Conservation (phyloP, 2,329 filamentous ascomycete genomes). For the Harringtonia lauricola region DNA sequence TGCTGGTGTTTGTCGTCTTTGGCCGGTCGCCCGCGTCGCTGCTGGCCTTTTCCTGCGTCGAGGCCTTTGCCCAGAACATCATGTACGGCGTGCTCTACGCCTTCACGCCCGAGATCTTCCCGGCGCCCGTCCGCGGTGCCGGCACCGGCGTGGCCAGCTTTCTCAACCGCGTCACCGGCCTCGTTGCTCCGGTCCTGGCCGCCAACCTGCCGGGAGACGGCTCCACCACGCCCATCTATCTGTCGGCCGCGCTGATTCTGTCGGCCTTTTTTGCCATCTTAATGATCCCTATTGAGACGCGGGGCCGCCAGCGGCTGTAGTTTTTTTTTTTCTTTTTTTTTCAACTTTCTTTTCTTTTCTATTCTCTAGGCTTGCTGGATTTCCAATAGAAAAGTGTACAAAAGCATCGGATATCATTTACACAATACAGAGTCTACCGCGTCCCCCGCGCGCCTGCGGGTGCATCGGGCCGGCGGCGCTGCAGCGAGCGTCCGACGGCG, state of each 20-base stretch:
- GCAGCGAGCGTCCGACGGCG: slow-evolving; percentile 59
- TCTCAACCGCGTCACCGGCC: slow-evolving; percentile 55
- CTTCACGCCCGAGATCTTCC: slow-evolving; percentile 69
- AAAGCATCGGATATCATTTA: too few relatives aligned
- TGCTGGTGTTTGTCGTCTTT: slow-evolving; percentile 55
- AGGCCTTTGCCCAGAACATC: slow-evolving; percentile 64
- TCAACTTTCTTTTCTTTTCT: too few relatives aligned
- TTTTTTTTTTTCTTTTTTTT: too few relatives aligned
- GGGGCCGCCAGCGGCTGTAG: slow-evolving; percentile 45
- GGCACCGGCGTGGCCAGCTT: slow-evolving; percentile 64
- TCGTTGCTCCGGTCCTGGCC: slow-evolving; percentile 59
- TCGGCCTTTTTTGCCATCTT: slow-evolving; percentile 49
- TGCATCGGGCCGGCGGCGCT: slow-evolving; percentile 49
- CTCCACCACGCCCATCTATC: slow-evolving; percentile 44
- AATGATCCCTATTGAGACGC: slow-evolving; percentile 51
- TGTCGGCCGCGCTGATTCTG: slow-evolving; percentile 45
- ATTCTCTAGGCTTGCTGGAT: too few relatives aligned
- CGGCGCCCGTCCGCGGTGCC: slow-evolving; percentile 58
- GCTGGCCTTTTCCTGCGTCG: slow-evolving; percentile 55
- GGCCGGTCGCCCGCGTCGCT: slow-evolving; percentile 45
- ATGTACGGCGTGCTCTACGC: slow-evolving; percentile 70
- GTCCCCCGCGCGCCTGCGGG: slow-evolving; percentile 49
- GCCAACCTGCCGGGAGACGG: slow-evolving; percentile 48
- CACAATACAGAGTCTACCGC: slow-evolving; percentile 18
- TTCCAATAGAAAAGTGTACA: too few relatives aligned